Conservation (phyloP, 345 rosid species). For the Orychophragmus violaceus region DNA sequence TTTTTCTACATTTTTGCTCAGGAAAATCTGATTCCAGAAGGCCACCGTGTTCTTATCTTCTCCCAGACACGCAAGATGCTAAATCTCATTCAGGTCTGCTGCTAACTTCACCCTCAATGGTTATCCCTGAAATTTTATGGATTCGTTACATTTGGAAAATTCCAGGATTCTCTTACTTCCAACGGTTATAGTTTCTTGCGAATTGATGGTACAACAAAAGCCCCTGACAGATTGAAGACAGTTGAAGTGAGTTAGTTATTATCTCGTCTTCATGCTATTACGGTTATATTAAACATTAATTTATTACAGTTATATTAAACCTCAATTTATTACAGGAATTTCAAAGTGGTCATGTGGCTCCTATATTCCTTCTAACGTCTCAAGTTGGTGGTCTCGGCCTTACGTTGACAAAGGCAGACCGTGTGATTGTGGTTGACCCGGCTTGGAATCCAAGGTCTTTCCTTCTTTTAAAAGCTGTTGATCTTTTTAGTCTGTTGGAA, state of each 20-base stretch:
- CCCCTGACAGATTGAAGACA: conserved; percentile 68
- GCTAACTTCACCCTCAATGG: conserved; percentile 13
- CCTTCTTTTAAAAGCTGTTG: not conserved
- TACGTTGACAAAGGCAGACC: conserved; percentile 94
- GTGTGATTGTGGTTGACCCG: conserved; percentile 40
- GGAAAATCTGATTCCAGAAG: conserved; percentile 80
- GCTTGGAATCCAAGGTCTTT: not conserved
- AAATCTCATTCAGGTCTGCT: conserved; percentile 80
- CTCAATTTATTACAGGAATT: conserved; percentile 51
- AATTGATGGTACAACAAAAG: conserved; percentile 93
- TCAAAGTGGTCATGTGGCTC: conserved; percentile 72
- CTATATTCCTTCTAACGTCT: conserved; percentile 88
- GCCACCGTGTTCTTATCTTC: conserved; percentile 88
- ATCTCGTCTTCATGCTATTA: conserved; percentile 19
- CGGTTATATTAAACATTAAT: conserved; percentile 4
- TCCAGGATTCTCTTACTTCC: conserved; percentile 67
- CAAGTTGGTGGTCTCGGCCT: conserved; percentile 99
- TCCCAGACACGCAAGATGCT: conserved; percentile 99
- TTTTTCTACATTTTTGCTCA: conserved; percentile 26
- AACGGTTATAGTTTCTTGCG: conserved; percentile 65
- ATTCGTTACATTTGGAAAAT: not conserved
- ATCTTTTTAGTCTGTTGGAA: not conserved
- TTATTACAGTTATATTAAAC: conserved; percentile 3
- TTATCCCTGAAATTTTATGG: not conserved
- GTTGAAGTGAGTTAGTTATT: conserved; percentile 50